Conservation (phyloP, 148 eudicot genomes). For the Amaranthus hypochondriacus region DNA sequence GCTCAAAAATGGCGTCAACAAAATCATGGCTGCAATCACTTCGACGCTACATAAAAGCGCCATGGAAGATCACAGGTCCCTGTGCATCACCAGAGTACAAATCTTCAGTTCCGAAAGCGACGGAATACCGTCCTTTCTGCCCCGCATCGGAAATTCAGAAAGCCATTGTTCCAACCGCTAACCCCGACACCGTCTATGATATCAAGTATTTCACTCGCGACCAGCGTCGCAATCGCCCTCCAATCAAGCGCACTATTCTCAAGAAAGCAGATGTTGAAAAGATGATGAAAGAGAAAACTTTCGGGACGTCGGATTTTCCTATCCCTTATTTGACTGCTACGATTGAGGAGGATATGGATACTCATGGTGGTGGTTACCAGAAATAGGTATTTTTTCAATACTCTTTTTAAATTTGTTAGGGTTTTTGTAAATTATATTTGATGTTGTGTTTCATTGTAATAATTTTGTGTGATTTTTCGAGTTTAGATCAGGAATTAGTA, state of each 20-base stretch:
- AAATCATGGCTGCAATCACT: slow-evolving; percentile 49
- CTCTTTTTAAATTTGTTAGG: not conserved
- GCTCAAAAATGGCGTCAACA: slow-evolving; percentile 23
- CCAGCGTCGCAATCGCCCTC: slow-evolving; percentile 85
- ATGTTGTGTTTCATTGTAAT: not conserved
- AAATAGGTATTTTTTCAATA: not conserved
- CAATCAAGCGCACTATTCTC: slow-evolving; percentile 51
- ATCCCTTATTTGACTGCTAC: not conserved
- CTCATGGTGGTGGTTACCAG: slow-evolving; percentile 4
- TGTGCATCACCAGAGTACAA: slow-evolving; percentile 61
- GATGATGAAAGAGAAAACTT: slow-evolving; percentile 57
- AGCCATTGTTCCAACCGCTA: slow-evolving; percentile 65
- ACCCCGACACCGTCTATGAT: slow-evolving; percentile 71
- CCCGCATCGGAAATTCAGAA: slow-evolving; percentile 62
- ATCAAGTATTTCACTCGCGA: slow-evolving; percentile 82
- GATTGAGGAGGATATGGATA: slow-evolving; percentile 6
- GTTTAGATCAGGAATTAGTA: too few relatives aligned
- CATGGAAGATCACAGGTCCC: slow-evolving; percentile 84
- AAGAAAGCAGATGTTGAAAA: slow-evolving; percentile 63
- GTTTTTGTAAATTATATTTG: not conserved
- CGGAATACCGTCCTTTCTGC: slow-evolving; percentile 75
- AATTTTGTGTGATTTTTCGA: not conserved
- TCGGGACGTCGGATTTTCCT: not conserved
- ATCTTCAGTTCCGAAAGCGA: slow-evolving; percentile 58
- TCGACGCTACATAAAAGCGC: slow-evolving; percentile 53